Evolutionary conservation across 2,329 filamentous ascomycete species (phyloP), one percentile per base, ranked within the genome.

Genomic region (Neonectria neomacrospora): DNA sequence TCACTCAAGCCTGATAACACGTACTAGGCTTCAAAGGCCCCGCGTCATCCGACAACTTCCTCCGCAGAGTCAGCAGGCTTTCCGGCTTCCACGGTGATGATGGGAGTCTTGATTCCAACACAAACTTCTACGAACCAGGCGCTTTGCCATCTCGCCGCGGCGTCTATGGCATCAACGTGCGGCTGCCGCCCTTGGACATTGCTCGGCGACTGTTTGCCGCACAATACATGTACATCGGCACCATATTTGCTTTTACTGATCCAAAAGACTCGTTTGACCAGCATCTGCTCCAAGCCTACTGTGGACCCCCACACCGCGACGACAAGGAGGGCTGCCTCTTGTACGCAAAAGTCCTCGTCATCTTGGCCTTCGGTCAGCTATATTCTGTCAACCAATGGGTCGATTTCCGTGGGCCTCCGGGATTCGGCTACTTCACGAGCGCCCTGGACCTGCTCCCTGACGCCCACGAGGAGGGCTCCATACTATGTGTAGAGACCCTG

Each of bases 321-420:
- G 81, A 85, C 53, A 76, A 76, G 20, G 80, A 85, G 32, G 79
- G 79, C 3, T 85, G 84, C 55, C 78, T 87, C 0, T 73, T 76
- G 0, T 84, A 84, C 64, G 83, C 84, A 59, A 84, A 87, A 54
- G 75, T 85, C 4, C 75, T 87, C 3, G 74, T 86, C 41, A 81
- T 86, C 5, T 76, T 87, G 10, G 84, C 85, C 0, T 86, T 85
- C 67, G 85, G 85, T 0, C 81, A 86, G 64, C 79, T 87, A 67
- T 88, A 87, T 69, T 86, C 83, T 3, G 79, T 87, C 51, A 88
- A 88, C 65, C 83, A 86, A 56, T 85, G 82, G 82, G 81, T 82
- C 1, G 80, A 80, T 48, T 80, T 79, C 67, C 80, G 83, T 42
- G 83, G 84, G 0, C 85, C 85, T 0, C 85, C 85, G 0, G 85